These are phyloP conservation scores for Vigna unguiculata DNA, from an alignment of 306 rosid genomes.

Conservation along the genomic window DNA sequence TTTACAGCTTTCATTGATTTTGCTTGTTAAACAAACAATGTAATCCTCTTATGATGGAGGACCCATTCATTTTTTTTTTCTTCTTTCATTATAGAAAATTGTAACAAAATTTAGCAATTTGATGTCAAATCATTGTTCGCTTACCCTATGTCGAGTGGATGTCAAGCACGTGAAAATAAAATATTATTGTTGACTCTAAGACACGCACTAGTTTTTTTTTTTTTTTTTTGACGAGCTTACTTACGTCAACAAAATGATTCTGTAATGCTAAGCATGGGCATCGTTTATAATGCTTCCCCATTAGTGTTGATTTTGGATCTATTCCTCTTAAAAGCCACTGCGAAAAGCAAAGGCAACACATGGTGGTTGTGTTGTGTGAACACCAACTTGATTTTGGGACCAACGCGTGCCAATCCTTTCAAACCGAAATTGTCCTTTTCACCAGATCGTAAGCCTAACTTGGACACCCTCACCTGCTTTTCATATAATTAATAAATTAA, in stretches of 20 bases:
- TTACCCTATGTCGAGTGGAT: constrained; percentile 22
- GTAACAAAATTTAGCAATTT: neutral
- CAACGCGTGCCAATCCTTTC: constrained; percentile 32
- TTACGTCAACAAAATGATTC: constrained; percentile 38
- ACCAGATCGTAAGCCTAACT: constrained; percentile 39
- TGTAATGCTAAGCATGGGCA: constrained; percentile 35
- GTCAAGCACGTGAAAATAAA: constrained; percentile 34
- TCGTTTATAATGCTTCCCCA: constrained; percentile 26
- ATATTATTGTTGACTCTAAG: constrained; percentile 26
- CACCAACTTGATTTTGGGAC: constrained; percentile 32
- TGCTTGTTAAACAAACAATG: constrained; percentile 6
- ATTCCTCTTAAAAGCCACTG: constrained; percentile 33
- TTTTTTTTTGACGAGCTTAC: neutral
- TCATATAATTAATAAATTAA: constrained; percentile 26
- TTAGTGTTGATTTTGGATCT: constrained; percentile 41
- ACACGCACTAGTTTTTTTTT: constrained; percentile 23
- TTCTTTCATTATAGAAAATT: neutral
- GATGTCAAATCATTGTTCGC: constrained; percentile 35
- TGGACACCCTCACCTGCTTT: constrained; percentile 26
- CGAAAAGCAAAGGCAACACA: constrained; percentile 28
- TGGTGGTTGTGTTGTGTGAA: constrained; percentile 37
- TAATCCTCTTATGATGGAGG: constrained; percentile 13
- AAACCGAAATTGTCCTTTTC: constrained; percentile 42
- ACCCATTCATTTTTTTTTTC: neutral
- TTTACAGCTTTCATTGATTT: constrained; percentile 43